These are phyloP conservation scores for Fusarium vanettenii DNA, from an alignment of 2,329 filamentous ascomycete species.

Conservation along the genomic window DNA sequence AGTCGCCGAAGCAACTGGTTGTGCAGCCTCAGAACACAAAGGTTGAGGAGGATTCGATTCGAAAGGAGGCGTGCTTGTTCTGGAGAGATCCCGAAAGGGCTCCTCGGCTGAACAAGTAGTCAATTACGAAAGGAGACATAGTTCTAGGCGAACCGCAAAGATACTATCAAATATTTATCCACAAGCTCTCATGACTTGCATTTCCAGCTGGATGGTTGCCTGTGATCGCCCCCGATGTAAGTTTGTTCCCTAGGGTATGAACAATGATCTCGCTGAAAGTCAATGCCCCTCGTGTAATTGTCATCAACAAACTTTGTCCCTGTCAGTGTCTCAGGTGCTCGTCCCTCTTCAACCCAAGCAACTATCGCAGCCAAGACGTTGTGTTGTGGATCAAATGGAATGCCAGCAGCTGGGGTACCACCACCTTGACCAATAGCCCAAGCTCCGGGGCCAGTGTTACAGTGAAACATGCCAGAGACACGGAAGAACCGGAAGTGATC, in stretches of 20 bases:
- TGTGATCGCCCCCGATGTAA: slow-evolving; percentile 6
- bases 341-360: slow-evolving; percentile 58
- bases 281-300: not conserved
- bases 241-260: slow-evolving; percentile 19
- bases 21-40: slow-evolving; percentile 46
- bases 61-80: slow-evolving; percentile 48
- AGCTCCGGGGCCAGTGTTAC: slow-evolving; percentile 58
- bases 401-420: slow-evolving; percentile 26
- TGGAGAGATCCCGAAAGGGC: slow-evolving; percentile 52
- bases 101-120: slow-evolving; percentile 48
- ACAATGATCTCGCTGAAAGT: slow-evolving; percentile 24
- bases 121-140: not conserved
- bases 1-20: slow-evolving; percentile 44
- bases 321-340: slow-evolving; percentile 54
- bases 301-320: slow-evolving; percentile 47
- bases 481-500: slow-evolving; percentile 64
- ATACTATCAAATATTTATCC: not conserved
- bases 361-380: slow-evolving; percentile 62
- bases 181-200: not conserved
- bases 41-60: slow-evolving; percentile 49
- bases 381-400: slow-evolving; percentile 47
- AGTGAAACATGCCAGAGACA: slow-evolving; percentile 65
- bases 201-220: not conserved
- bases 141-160: not conserved
- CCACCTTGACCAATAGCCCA: slow-evolving; percentile 44